Percentiles rank a stretch among this genome's conserved stretches.
Conservation (phyloP, 257 asterid species). For the Petunia axillaris region DNA sequence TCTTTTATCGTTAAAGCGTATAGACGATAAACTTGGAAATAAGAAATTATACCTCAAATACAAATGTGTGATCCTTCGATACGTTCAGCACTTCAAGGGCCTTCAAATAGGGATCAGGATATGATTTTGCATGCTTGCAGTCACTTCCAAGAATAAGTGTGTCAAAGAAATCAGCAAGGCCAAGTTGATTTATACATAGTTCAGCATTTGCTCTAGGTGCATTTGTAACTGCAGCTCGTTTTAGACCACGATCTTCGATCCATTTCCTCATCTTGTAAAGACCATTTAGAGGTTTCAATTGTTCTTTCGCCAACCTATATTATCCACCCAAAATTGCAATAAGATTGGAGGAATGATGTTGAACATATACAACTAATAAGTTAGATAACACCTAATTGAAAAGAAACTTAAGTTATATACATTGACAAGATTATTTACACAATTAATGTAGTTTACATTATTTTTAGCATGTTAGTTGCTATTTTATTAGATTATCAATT, state of each 20-base stretch:
- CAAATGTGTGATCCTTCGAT: conserved; percentile 75
- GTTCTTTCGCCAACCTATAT: conserved; percentile 70
- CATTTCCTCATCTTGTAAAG: conserved; percentile 65
- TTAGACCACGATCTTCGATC: conserved; percentile 84
- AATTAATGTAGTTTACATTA: background rate
- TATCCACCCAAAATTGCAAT: conserved; percentile 21
- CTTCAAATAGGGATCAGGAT: conserved; percentile 86
- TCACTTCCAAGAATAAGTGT: conserved; percentile 75
- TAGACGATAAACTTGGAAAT: no score
- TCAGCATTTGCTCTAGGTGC: conserved; percentile 89
- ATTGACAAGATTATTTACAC: background rate
- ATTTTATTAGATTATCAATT: background rate
- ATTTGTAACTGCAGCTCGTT: conserved; percentile 91
- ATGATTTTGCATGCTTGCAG: conserved; percentile 79
- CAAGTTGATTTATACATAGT: conserved; percentile 71
- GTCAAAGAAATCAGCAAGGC: conserved; percentile 78
- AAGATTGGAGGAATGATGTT: background rate
- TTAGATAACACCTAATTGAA: background rate
- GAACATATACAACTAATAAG: background rate
- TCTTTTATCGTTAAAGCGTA: background rate
- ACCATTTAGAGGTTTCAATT: conserved; percentile 68
- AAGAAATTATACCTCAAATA: conserved; percentile 74
- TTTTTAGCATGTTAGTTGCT: background rate
- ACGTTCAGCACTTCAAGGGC: conserved; percentile 78
- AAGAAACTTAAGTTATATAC: background rate